phyloP scores from a whole-genome alignment of 257 asterid genomes.

The Scutellaria minor region DNA sequence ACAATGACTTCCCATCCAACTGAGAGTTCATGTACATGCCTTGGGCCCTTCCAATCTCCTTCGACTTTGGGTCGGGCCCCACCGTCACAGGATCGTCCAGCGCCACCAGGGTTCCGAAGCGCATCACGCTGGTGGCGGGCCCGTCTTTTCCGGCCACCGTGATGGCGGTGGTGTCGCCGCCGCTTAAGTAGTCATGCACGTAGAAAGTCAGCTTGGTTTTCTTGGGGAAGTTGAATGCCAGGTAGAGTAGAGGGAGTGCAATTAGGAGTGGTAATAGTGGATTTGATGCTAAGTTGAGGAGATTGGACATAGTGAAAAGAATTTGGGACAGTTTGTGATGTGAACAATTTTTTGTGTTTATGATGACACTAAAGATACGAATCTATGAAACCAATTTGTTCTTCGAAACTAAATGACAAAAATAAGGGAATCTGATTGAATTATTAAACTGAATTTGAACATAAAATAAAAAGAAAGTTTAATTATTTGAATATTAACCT shows the following conservation, averaged over 20 bases:
- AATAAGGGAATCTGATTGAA: too few relatives aligned
- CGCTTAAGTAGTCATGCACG: slow-evolving; percentile 52
- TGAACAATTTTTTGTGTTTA: too few relatives aligned
- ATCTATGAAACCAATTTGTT: too few relatives aligned
- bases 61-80: slow-evolving; percentile 45
- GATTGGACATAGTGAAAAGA: slow-evolving; percentile 37
- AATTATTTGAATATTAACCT: too few relatives aligned
- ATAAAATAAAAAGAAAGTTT: too few relatives aligned
- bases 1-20: slow-evolving; percentile 51
- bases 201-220: slow-evolving; percentile 48
- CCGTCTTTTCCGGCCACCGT: slow-evolving; percentile 53
- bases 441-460: too few relatives aligned
- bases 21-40: slow-evolving; percentile 62
- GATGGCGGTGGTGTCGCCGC: slow-evolving; percentile 46
- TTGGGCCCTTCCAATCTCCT: slow-evolving; percentile 56
- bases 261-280: too few relatives aligned
- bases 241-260: slow-evolving; percentile 38
- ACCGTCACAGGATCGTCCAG: slow-evolving; percentile 60
- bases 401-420: too few relatives aligned
- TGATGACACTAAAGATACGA: too few relatives aligned
- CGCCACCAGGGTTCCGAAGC: slow-evolving; percentile 51
- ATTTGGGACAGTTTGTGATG: not conserved
- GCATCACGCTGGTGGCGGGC: slow-evolving; percentile 37
- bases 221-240: slow-evolving; percentile 35
- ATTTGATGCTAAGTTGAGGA: slow-evolving; percentile 15